Base-by-base conservation (phyloP, 164 flowering plant genomes). In the Cinnamomum chago region DNA sequence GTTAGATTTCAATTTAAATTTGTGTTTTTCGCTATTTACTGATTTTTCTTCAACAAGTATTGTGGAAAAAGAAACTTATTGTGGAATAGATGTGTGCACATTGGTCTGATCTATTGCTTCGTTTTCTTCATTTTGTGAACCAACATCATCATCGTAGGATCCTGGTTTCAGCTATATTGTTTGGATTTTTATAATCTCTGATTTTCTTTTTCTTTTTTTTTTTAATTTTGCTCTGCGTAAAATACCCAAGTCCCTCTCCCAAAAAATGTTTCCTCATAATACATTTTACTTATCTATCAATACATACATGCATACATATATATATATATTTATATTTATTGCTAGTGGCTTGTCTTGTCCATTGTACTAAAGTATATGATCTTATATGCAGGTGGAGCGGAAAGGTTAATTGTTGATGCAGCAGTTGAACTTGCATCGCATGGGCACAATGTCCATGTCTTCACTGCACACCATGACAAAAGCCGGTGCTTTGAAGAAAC, bases 401-500 rank as follows among this genome's bases (percentile, higher is more conserved):
- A 95, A 79, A 89, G 99, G 79, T 79, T 95, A 75, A 86, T 95
- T 81, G 98, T 93, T 70, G 98, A 93, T 84, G 97, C 94, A 3
- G 99, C 98, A 60, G 87, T 86, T 72, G 89, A 93, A 79, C 93
- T 95, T 81, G 82, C 86, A 50, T 85, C 94, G 22, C 84, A 83
- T 72, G 98, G 97, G 15, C 98, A 95, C 73, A 80, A 85, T 79
- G 98, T 94, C 77, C 97, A 89, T 77, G 76, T 94, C 72, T 94
- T 94, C 76, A 94, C 97, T 9, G 83, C 99, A 55, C 96, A 95
- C 81, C 97, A 95, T 84, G 96, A 93, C 76, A 84, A 64, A 80
- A 82, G 58, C 65, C 86, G 95, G n/a, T 95, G 99, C 82, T 95
- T 95, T 83, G 99, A 95, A 81, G 98, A 95, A 82, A 95, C 99